phyloP scores from a whole-genome alignment of 148 eudicot species.

The Diospyros lotus region DNA sequence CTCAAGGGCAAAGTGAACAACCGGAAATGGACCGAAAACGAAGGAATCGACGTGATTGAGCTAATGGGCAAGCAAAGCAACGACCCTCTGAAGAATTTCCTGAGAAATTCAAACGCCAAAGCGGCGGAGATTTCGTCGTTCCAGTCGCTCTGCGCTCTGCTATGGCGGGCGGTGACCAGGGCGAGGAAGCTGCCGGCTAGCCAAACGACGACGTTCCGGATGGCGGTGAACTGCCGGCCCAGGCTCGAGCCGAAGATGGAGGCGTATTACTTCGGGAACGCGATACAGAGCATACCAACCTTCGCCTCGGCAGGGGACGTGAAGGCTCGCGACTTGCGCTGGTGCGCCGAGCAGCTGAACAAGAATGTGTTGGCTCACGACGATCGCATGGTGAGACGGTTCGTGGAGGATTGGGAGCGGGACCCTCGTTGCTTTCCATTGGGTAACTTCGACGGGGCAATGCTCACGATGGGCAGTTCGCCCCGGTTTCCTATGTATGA shows the following conservation, averaged over 20 bases:
- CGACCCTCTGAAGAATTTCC: slow-evolving; percentile 39
- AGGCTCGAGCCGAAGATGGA: slow-evolving; percentile 66
- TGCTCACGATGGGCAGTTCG: slow-evolving; percentile 87
- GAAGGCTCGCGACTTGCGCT: slow-evolving; percentile 42
- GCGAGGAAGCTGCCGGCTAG: slow-evolving; percentile 43
- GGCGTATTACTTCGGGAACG: slow-evolving; percentile 71
- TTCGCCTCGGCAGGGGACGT: slow-evolving; percentile 54
- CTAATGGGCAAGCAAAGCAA: slow-evolving; percentile 57
- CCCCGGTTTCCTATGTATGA: slow-evolving; percentile 94
- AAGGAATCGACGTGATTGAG: slow-evolving; percentile 29
- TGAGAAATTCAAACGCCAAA: slow-evolving; percentile 18
- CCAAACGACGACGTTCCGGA: slow-evolving; percentile 66
- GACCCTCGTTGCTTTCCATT: slow-evolving; percentile 77
- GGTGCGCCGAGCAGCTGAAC: slow-evolving; percentile 78
- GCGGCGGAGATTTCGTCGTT: slow-evolving; percentile 69
- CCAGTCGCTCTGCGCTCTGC: slow-evolving; percentile 59
- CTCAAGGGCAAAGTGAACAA: slow-evolving; percentile 53
- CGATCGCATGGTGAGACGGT: slow-evolving; percentile 41
- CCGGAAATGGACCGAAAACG: slow-evolving; percentile 17
- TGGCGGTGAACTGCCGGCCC: slow-evolving; percentile 89
- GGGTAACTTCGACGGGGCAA: slow-evolving; percentile 85
- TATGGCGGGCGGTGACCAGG: slow-evolving; percentile 78
- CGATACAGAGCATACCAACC: slow-evolving; percentile 86
- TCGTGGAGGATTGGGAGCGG: slow-evolving; percentile 59
- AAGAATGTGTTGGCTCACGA: slow-evolving; percentile 49